Evolutionary conservation across 2,329 filamentous ascomycete species (phyloP).

Genomic region (Paradendryphiella salina): DNA sequence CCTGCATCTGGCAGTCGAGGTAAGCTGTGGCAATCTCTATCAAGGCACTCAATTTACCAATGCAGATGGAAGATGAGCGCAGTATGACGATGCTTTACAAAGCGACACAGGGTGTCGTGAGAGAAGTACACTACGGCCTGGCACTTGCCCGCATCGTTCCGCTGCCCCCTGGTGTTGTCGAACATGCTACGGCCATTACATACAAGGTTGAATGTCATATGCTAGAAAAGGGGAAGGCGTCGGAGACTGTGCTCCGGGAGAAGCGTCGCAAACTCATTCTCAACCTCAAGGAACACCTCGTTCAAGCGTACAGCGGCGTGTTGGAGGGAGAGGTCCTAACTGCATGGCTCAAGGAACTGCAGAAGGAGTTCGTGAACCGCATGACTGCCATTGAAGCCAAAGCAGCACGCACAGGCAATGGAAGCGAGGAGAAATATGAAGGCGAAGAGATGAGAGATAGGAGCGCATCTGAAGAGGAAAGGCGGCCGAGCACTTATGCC

Average conservation of each 20-base stretch:
- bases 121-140: conserved; percentile 81
- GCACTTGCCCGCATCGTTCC: conserved; percentile 74
- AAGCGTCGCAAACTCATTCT: conserved; percentile 74
- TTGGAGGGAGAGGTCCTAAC: conserved; percentile 67
- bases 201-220: conserved; percentile 62
- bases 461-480: conserved; percentile 14
- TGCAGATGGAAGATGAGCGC: conserved; percentile 52
- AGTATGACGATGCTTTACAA: conserved; percentile 89
- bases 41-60: conserved; percentile 1
- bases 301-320: conserved; percentile 66
- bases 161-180: conserved; percentile 68
- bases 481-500: conserved; percentile 18
- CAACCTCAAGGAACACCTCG: conserved; percentile 70
- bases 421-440: conserved; percentile 19
- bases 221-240: conserved; percentile 62
- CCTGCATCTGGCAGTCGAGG: conserved; percentile 76
- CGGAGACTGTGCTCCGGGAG: conserved; percentile 61
- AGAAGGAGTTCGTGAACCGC: conserved; percentile 71
- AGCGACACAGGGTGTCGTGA: conserved; percentile 70
- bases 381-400: conserved; percentile 70
- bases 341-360: conserved; percentile 67
- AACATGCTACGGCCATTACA: conserved; percentile 69
- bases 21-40: conserved; percentile 43
- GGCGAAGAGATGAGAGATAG: conserved; percentile 16
- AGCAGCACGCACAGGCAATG: conserved; percentile 19